Conservation (phyloP, 2,329 filamentous ascomycete species). For the Exophiala spinifera region DNA sequence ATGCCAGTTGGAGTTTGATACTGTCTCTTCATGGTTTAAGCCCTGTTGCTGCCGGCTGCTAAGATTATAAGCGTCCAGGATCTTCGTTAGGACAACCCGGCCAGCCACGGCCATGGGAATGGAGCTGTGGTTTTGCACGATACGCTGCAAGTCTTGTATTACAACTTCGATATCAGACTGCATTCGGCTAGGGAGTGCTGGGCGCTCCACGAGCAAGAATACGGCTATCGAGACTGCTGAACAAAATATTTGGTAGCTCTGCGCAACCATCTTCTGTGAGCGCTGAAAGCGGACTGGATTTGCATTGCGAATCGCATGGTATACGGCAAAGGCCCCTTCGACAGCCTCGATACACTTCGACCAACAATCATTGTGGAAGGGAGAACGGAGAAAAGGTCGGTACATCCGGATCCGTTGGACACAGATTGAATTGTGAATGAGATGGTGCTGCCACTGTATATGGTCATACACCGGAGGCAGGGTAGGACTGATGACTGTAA, state of each 20-base stretch:
- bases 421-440: constrained; percentile 31
- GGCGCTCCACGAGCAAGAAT: constrained; percentile 31
- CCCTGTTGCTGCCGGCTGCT: constrained; percentile 13
- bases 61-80: constrained; percentile 30
- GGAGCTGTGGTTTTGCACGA: constrained; percentile 20
- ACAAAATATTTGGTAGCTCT: constrained; percentile 31
- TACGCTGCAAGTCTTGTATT: constrained; percentile 27
- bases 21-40: constrained; percentile 1
- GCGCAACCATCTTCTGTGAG: constrained; percentile 29
- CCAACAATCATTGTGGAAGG: constrained; percentile 19
- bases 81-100: constrained; percentile 28
- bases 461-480: constrained; percentile 21
- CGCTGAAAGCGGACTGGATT: constrained; percentile 25
- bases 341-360: constrained; percentile 20
- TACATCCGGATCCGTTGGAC: constrained; percentile 32
- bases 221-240: constrained; percentile 31
- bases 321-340: constrained; percentile 30
- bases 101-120: constrained; percentile 28
- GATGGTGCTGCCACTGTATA: constrained; percentile 31
- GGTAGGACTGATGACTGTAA: constrained; percentile 1
- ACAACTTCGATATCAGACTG: constrained; percentile 31
- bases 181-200: neutral
- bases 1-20: constrained; percentile 4
- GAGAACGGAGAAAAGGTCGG: constrained; percentile 30
- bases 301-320: constrained; percentile 29